These are phyloP conservation scores for Candida tropicalis DNA, from an alignment of 1,139 yeast genomes.

Conservation along the genomic window DNA sequence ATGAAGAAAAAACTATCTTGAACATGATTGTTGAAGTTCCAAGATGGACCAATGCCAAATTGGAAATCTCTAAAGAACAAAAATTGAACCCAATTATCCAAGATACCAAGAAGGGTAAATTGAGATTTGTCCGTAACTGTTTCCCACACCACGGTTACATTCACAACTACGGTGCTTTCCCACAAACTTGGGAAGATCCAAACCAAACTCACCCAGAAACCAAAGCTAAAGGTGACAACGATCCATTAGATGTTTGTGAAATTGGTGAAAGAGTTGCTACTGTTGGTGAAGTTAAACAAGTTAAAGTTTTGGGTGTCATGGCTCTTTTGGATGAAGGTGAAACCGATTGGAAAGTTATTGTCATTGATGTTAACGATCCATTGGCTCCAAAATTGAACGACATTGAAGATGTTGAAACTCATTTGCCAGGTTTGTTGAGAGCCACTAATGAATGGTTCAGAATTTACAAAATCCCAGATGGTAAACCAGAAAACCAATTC, in stretches of 20 bases:
- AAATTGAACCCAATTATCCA: constrained; percentile 88
- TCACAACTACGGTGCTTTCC: constrained; percentile 97
- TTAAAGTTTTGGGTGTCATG: constrained; percentile 88
- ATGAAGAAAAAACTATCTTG: constrained; percentile 62
- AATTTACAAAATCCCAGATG: constrained; percentile 93
- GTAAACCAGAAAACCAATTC: constrained; percentile 84
- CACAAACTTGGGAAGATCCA: constrained; percentile 95
- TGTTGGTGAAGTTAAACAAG: constrained; percentile 78
- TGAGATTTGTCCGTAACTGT: constrained; percentile 84
- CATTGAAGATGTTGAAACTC: constrained; percentile 77
- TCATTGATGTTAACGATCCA: constrained; percentile 80
- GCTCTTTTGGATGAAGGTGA: constrained; percentile 97
- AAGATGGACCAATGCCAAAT: constrained; percentile 92
- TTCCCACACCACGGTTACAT: constrained; percentile 97
- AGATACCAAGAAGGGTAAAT: constrained; percentile 89
- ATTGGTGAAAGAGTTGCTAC: constrained; percentile 74
- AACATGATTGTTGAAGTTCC: constrained; percentile 96
- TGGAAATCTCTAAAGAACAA: constrained; percentile 79
- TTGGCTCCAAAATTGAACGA: constrained; percentile 74
- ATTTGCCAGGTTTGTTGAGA: constrained; percentile 83
- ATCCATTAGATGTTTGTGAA: constrained; percentile 95
- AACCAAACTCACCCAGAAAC: constrained; percentile 67
- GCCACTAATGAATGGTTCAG: constrained; percentile 93
- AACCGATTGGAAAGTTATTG: constrained; percentile 95
- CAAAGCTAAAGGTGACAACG: constrained; percentile 89